These are phyloP conservation scores for Ocimum tenuiflorum DNA, from an alignment of 257 asterid genomes.

Conservation along the genomic window DNA sequence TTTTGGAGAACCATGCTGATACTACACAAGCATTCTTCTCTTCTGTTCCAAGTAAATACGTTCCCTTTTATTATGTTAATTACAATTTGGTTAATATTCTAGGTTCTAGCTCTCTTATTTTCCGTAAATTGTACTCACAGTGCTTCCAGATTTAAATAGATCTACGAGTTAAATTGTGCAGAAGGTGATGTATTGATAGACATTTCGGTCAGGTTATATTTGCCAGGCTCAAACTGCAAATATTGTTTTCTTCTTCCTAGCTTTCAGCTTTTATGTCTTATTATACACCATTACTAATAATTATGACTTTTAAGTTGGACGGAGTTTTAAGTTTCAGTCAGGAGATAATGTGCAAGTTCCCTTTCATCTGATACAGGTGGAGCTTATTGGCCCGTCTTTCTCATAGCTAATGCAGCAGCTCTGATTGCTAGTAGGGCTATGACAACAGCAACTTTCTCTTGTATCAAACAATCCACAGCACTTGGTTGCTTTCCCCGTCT, in stretches of 20 bases:
- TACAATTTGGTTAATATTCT: neutral
- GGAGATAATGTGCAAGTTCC: conserved; percentile 21
- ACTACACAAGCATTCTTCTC: conserved; percentile 93
- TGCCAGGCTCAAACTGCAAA: neutral
- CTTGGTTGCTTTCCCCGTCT: conserved; percentile 99
- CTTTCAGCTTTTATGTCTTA: neutral
- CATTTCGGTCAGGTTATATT: neutral
- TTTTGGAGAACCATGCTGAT: conserved; percentile 88
- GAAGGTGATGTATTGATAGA: conserved; percentile 13
- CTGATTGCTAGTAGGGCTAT: conserved; percentile 95
- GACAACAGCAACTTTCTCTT: conserved; percentile 95
- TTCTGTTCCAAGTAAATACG: conserved; percentile 75
- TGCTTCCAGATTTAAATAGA: neutral
- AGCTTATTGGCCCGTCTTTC: conserved; percentile 88
- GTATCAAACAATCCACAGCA: conserved; percentile 86
- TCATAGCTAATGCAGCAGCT: conserved; percentile 92
- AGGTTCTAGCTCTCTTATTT: conserved; percentile 2
- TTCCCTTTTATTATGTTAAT: conserved; percentile 10
- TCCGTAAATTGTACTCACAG: neutral
- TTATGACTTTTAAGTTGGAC: neutral
- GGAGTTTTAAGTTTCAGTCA: neutral
- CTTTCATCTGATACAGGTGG: conserved; percentile 56
- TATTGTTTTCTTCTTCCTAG: neutral
- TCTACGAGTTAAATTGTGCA: neutral
- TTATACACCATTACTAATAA: neutral